Percentiles rank a stretch among this genome's conserved stretches.
phyloP scores from a whole-genome alignment of 2,329 filamentous ascomycete genomes.

The Samsoniella hepiali region DNA sequence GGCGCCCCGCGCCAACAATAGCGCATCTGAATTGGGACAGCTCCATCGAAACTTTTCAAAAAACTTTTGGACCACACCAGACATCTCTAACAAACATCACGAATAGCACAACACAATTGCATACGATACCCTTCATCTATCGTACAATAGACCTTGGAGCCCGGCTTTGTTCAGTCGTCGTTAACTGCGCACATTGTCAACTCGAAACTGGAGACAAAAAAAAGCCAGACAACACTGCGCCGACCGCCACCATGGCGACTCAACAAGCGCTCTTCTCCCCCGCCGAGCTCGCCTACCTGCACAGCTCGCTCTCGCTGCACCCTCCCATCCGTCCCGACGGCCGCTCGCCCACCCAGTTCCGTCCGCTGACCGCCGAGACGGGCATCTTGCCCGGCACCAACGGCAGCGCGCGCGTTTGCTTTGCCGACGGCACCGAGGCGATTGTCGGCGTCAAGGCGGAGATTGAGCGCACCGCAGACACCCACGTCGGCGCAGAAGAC shows the following conservation, averaged over 20 bases:
- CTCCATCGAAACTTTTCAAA: constrained; percentile 16
- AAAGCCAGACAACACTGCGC: neutral
- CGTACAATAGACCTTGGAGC: neutral
- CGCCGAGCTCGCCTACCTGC: constrained; percentile 93
- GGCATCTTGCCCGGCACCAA: constrained; percentile 86
- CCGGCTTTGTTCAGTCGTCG: too few relatives aligned
- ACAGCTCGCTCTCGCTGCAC: constrained; percentile 74
- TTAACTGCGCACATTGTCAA: neutral
- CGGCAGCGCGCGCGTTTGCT: constrained; percentile 88
- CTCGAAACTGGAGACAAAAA: neutral
- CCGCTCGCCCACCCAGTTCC: constrained; percentile 79
- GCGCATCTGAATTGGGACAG: constrained; percentile 9
- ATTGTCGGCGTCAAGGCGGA: constrained; percentile 95
- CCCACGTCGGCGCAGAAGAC: constrained; percentile 26
- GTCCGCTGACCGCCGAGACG: constrained; percentile 84
- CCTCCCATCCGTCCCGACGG: constrained; percentile 90
- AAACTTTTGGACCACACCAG: constrained; percentile 11
- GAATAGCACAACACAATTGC: neutral
- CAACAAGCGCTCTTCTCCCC: constrained; percentile 80
- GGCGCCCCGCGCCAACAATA: neutral
- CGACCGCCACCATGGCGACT: constrained; percentile 52
- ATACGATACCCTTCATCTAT: neutral
- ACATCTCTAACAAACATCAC: neutral
- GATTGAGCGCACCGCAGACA: constrained; percentile 66
- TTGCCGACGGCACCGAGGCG: constrained; percentile 92